These are phyloP conservation scores for Pistacia integerrima DNA, from an alignment of 345 rosid species.

Conservation along the genomic window DNA sequence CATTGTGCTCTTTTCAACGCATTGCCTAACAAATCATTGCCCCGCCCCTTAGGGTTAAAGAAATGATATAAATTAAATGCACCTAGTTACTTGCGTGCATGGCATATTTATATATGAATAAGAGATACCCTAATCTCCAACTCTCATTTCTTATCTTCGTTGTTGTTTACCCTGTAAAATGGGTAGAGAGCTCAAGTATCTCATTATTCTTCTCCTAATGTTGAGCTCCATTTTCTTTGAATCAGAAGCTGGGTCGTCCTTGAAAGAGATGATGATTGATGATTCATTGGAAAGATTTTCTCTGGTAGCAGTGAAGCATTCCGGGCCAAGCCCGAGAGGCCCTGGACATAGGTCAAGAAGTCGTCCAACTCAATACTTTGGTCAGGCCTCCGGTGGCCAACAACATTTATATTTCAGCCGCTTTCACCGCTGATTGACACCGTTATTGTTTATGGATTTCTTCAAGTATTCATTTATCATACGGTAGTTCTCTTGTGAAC, in stretches of 20 bases:
- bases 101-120: not conserved
- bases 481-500: too few species aligned
- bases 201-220: not conserved
- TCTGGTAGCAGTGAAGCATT: conserved; percentile 19
- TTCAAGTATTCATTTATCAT: too few species aligned
- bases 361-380: not conserved
- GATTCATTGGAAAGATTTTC: not conserved
- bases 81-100: not conserved
- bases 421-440: not conserved
- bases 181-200: not conserved
- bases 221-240: not conserved
- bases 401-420: conserved; percentile 7
- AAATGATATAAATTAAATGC: not conserved
- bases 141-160: too few species aligned
- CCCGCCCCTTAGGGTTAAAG: not conserved
- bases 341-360: conserved; percentile 27
- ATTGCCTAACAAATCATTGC: not conserved
- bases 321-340: conserved; percentile 39
- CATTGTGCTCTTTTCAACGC: not conserved
- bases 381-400: not conserved
- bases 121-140: not conserved
- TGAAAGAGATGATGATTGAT: not conserved
- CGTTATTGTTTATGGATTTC: not conserved
- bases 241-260: not conserved
- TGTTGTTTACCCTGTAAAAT: not conserved